These are phyloP conservation scores for Kurtzmaniella quercitrusa DNA, from an alignment of 1,139 yeast genomes.

Conservation along the genomic window DNA sequence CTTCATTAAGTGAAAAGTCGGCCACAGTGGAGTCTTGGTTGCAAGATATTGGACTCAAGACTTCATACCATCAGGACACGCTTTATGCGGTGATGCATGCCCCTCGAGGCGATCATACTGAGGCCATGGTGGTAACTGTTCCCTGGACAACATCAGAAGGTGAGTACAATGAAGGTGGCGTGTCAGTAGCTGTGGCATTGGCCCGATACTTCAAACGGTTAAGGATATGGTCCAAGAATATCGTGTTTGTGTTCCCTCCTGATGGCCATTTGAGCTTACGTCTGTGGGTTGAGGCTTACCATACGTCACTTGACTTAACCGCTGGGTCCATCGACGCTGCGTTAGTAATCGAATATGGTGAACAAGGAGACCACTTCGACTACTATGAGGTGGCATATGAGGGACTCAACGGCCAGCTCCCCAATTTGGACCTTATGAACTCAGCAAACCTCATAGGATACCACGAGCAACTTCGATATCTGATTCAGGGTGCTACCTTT, in stretches of 20 bases:
- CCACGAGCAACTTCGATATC: slow-evolving; percentile 69
- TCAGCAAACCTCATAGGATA: slow-evolving; percentile 67
- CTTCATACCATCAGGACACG: slow-evolving; percentile 48
- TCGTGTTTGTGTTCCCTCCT: slow-evolving; percentile 78
- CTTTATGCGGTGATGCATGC: slow-evolving; percentile 86
- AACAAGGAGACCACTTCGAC: slow-evolving; percentile 63
- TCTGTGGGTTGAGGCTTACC: slow-evolving; percentile 94
- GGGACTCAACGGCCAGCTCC: slow-evolving; percentile 93
- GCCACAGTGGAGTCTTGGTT: slow-evolving; percentile 55
- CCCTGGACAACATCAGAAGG: slow-evolving; percentile 72
- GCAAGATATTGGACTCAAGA: slow-evolving; percentile 66
- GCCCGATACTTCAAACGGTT: slow-evolving; percentile 77
- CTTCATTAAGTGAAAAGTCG: slow-evolving; percentile 35
- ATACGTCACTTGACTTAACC: slow-evolving; percentile 75
- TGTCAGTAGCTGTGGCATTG: slow-evolving; percentile 66
- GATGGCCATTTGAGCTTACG: slow-evolving; percentile 68
- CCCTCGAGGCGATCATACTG: slow-evolving; percentile 94
- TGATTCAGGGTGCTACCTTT: slow-evolving; percentile 57
- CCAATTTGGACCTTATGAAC: slow-evolving; percentile 86
- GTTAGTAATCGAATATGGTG: slow-evolving; percentile 74
- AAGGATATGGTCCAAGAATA: slow-evolving; percentile 95
- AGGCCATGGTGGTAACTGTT: slow-evolving; percentile 85
- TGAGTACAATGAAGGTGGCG: slow-evolving; percentile 72
- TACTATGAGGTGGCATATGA: slow-evolving; percentile 74
- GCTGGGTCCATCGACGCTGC: slow-evolving; percentile 98